Evolutionary conservation across 148 eudicot genomes (phyloP).

Genomic region (Nyssa sinensis): DNA sequence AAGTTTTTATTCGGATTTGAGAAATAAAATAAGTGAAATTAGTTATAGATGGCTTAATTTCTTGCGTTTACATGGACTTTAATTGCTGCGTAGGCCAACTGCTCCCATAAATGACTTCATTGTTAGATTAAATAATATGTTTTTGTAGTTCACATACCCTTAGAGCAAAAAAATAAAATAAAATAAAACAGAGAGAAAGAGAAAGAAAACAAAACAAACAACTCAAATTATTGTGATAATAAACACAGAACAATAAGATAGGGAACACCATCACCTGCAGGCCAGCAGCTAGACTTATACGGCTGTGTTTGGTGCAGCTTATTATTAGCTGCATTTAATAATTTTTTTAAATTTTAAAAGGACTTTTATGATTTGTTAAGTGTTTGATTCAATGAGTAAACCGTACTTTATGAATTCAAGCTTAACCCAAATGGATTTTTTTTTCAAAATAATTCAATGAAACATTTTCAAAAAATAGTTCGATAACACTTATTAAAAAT

Average conservation of each 20-base stretch:
- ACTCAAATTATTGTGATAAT: too few species aligned
- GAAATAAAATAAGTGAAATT: neutral
- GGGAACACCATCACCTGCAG: neutral
- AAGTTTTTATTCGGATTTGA: slow-evolving; percentile 5
- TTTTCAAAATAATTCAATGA: too few species aligned
- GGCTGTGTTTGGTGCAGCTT: too few species aligned
- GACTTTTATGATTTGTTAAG: too few species aligned
- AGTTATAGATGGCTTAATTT: neutral
- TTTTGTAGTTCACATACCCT: neutral
- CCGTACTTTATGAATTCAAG: too few species aligned
- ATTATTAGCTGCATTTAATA: too few species aligned
- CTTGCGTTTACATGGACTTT: neutral
- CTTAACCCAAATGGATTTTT: too few species aligned
- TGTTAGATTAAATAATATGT: neutral
- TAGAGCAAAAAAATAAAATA: neutral
- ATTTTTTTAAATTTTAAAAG: too few species aligned
- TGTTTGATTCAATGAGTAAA: too few species aligned
- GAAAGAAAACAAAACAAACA: neutral
- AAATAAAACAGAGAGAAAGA: neutral
- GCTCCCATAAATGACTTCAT: neutral
- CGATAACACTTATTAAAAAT: too few species aligned
- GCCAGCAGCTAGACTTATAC: slow-evolving; percentile 7
- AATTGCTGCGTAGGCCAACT: slow-evolving; percentile 1
- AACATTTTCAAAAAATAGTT: too few species aligned
- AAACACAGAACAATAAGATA: neutral